A percentile compares a stretch with the other conserved stretches of the same genome.
Conservation (phyloP, 768 basidiomycete genomes). For the Termitomyces sp. region DNA sequence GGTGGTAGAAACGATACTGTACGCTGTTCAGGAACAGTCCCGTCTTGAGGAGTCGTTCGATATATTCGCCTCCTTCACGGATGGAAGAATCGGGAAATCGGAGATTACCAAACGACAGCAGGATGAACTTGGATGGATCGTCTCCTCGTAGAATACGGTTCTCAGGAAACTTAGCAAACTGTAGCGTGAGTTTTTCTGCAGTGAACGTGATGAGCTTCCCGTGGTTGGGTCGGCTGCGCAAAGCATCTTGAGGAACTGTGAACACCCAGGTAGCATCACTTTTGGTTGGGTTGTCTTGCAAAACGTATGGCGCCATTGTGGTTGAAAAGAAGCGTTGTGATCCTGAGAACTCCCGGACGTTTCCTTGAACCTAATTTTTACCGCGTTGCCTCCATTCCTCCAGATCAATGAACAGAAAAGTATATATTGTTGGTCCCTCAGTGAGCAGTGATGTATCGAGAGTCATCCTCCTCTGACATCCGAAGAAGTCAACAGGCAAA, state of each 20-base stretch:
- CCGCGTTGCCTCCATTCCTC: background rate
- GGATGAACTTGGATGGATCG: slow-evolving; percentile 52
- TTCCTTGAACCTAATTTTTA: slow-evolving; percentile 8
- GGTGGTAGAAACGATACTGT: slow-evolving; percentile 68
- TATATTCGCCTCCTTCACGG: slow-evolving; percentile 50
- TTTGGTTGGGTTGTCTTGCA: slow-evolving; percentile 37
- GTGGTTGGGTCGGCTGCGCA: slow-evolving; percentile 26
- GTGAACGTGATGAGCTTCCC: slow-evolving; percentile 54
- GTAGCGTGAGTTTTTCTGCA: slow-evolving; percentile 45
- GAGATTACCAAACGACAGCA: slow-evolving; percentile 49
- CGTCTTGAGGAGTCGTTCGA: slow-evolving; percentile 47
- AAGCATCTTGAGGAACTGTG: slow-evolving; percentile 25
- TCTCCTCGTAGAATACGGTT: slow-evolving; percentile 61
- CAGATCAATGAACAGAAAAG: slow-evolving; percentile 15
- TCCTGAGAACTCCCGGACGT: slow-evolving; percentile 15
- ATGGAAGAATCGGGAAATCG: slow-evolving; percentile 53
- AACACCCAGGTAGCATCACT: slow-evolving; percentile 58
- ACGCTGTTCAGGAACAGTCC: slow-evolving; percentile 56
- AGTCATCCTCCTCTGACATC: background rate
- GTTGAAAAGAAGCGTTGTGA: slow-evolving; percentile 10
- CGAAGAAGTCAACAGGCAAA: slow-evolving; percentile 58
- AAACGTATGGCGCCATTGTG: slow-evolving; percentile 32
- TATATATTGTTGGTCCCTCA: slow-evolving; percentile 55
- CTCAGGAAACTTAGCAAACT: slow-evolving; percentile 45
- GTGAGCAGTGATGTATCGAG: slow-evolving; percentile 22